Percentiles rank a stretch among this genome's conserved stretches.
These are phyloP conservation scores for Eimeria praecox DNA, from an alignment of 169 alveolate genomes.

Conservation along the genomic window DNA sequence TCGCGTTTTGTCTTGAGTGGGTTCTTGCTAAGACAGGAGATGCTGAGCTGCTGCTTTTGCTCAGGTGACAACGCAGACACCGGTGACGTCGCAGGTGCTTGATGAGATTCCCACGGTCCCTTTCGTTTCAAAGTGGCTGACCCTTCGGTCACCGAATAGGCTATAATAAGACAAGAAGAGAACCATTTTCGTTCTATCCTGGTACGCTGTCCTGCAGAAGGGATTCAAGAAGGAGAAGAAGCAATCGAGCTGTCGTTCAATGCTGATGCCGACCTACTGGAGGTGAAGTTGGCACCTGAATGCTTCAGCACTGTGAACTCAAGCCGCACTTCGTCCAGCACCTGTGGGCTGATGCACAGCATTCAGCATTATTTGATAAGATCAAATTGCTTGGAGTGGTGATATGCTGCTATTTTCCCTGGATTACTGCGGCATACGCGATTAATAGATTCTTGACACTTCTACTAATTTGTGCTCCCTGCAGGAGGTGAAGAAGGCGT, in stretches of 20 bases:
- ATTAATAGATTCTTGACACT: neutral
- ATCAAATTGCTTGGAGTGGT: neutral
- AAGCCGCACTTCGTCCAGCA: neutral
- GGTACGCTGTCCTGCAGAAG: constrained; percentile 24
- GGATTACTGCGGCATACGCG: neutral
- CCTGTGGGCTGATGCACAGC: neutral
- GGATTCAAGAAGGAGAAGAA: constrained; percentile 6
- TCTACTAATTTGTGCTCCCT: neutral
- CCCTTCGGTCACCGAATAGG: neutral
- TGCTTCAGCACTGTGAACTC: neutral
- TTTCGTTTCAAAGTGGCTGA: neutral
- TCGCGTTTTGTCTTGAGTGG: neutral
- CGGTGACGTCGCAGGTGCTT: constrained; percentile 33
- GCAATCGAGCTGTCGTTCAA: neutral
- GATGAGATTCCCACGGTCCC: too few species aligned
- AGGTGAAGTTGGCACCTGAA: constrained; percentile 42
- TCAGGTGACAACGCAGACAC: constrained; percentile 17
- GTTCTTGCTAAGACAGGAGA: neutral
- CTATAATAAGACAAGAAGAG: neutral
- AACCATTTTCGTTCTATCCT: neutral
- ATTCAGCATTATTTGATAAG: neutral
- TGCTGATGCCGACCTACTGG: constrained; percentile 31
- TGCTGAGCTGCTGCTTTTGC: neutral
- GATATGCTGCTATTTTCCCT: neutral
- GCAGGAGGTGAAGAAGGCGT: constrained; percentile 53